Conservation (phyloP, 2,329 filamentous ascomycete genomes). For the Chaetothyriales sp. region DNA sequence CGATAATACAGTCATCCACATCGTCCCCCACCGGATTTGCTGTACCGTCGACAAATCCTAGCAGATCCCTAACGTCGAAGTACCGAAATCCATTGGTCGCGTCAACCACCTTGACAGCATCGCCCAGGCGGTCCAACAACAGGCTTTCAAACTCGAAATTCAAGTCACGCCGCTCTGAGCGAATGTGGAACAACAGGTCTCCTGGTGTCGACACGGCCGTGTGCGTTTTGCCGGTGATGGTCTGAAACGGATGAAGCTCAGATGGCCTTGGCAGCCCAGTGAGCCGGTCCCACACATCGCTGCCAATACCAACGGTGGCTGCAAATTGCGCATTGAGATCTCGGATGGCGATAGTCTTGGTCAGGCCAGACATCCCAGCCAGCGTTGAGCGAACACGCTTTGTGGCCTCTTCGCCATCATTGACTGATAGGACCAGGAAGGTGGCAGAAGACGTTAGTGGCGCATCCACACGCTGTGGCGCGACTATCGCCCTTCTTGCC, state of each 20-base stretch:
- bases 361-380: constrained; percentile 30
- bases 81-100: constrained; percentile 44
- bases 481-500: constrained; percentile 20
- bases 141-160: constrained; percentile 46
- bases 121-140: constrained; percentile 35
- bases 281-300: constrained; percentile 36
- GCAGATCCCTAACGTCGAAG: constrained; percentile 43
- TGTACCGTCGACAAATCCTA: constrained; percentile 47
- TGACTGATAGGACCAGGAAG: constrained; percentile 37
- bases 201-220: constrained; percentile 41
- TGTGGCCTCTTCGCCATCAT: constrained; percentile 20
- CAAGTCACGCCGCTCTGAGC: constrained; percentile 40
- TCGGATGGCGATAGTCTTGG: constrained; percentile 40
- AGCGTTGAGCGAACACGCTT: constrained; percentile 31
- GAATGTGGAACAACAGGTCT: constrained; percentile 44
- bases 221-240: constrained; percentile 34
- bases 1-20: constrained; percentile 30
- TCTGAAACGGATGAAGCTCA: constrained; percentile 33
- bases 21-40: constrained; percentile 40
- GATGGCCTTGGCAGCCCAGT: constrained; percentile 31
- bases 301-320: constrained; percentile 42
- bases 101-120: constrained; percentile 35
- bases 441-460: constrained; percentile 39
- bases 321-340: constrained; percentile 32
- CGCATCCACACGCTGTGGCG: constrained; percentile 34